Base-by-base conservation (phyloP, 768 basidiomycete genomes). In the Boletus coccyginus region DNA sequence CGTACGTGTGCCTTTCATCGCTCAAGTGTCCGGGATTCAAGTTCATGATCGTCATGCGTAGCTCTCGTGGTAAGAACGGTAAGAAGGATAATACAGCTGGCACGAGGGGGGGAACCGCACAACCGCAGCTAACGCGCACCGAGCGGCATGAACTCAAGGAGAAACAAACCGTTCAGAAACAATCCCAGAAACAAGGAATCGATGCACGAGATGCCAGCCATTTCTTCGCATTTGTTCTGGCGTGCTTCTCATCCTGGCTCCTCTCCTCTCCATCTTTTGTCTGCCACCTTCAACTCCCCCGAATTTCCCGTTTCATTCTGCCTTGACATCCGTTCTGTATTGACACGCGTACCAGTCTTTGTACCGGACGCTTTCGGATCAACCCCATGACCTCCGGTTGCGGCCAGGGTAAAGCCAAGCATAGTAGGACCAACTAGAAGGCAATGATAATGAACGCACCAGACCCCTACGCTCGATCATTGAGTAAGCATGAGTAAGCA, bases 141-240 rank as follows among this genome's bases (percentile, higher is more conserved):
- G 86, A 95, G 71, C 78, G 90, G 56, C 83, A 81, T 60, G 93
- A 88, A 32, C 72, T 89, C 66, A 95, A 94, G 83, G 93, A 90
- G 69, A 87, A 90, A 67, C 85, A 88, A 66, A 78, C 79, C 24
- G 75, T 78, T 5, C 4, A 51, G 69, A 79, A 66, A 77, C 81
- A 67, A 65, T 75, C n/a, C n/a, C n/a, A n/a, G n/a, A 27, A 27
- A 27, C 27, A 27, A 27, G 27, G 3, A 27, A 27, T 27, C 3
- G 27, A 5, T 27, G 27, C 66, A 17, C 3, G 50, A 12, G 14
- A 6, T 39, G 36, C 24, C 21, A 13, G 27, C 16, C 60, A 56
- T 36, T 52, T 64, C 50, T 47, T 62, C 5, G 46, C 14, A 13
- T 33, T 49, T n/a, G 46, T 19, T 39, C 46, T 56, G 0, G 39